Evolutionary conservation across 345 rosid genomes (phyloP).

Genomic region (Brassica cretica): DNA sequence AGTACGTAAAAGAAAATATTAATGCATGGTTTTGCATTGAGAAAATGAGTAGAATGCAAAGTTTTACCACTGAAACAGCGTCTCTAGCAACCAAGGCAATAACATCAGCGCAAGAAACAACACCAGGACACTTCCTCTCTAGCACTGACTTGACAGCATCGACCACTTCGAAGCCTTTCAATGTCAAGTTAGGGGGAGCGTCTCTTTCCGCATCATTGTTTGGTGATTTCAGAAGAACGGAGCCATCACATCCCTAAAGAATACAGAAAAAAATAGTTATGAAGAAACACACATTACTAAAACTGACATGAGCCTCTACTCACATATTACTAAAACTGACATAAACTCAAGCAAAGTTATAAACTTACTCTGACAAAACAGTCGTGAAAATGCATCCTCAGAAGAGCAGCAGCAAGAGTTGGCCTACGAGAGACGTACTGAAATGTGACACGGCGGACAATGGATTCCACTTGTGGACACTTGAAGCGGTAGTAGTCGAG

Average conservation of each 20-base stretch:
- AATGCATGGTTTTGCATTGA: not conserved
- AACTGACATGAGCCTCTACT: not conserved
- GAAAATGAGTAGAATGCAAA: not conserved
- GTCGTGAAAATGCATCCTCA: conserved; percentile 60
- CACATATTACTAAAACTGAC: not conserved
- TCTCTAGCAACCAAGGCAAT: conserved; percentile 64
- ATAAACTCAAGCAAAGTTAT: not conserved
- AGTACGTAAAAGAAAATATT: not conserved
- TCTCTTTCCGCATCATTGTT: conserved; percentile 48
- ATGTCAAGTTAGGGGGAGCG: conserved; percentile 40
- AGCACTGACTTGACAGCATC: conserved; percentile 51
- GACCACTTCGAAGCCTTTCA: conserved; percentile 52
- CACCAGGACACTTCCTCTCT: conserved; percentile 45
- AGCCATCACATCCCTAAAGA: conserved; percentile 59
- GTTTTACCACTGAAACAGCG: conserved; percentile 44
- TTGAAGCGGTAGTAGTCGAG: conserved; percentile 37
- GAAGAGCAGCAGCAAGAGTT: conserved; percentile 49
- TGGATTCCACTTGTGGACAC: conserved; percentile 47
- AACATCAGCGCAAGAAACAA: conserved; percentile 73
- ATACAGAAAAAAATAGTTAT: not conserved
- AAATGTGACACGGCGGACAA: conserved; percentile 28
- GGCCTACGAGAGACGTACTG: conserved; percentile 38
- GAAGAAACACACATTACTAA: not conserved
- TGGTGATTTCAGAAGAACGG: conserved; percentile 49
- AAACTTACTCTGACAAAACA: conserved; percentile 52